These are phyloP conservation scores for Mycena olivaceomarginata DNA, from an alignment of 768 basidiomycete species.

Conservation along the genomic window DNA sequence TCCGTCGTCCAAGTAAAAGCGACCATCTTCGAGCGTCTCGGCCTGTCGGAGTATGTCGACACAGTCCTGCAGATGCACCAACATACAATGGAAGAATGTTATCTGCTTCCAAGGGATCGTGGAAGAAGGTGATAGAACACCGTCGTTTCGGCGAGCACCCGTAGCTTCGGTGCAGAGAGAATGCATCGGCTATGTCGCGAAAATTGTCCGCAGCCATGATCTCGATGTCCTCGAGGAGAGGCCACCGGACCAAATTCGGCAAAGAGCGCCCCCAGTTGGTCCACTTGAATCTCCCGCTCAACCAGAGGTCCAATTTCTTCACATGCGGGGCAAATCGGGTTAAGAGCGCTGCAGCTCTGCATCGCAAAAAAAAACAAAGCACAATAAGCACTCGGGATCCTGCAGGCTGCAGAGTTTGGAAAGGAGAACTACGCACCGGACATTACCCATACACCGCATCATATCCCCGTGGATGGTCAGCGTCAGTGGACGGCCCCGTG, in stretches of 20 bases:
- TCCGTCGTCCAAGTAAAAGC: neutral
- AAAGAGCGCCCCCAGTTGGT: neutral
- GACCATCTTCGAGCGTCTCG: neutral
- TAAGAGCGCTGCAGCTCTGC: neutral
- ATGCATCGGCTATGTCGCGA: neutral
- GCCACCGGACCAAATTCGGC: neutral
- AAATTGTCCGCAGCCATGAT: neutral
- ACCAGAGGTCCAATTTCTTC: neutral
- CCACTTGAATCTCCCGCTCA: neutral
- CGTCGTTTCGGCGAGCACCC: neutral
- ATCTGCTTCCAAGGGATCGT: neutral
- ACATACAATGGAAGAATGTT: neutral
- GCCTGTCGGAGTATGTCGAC: neutral
- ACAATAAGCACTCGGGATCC: neutral
- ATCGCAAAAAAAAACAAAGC: neutral
- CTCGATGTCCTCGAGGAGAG: neutral
- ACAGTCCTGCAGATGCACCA: neutral
- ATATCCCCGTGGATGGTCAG: constrained; percentile 2
- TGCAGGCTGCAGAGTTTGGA: neutral
- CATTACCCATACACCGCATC: neutral
- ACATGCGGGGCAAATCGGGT: neutral
- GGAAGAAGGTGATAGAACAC: neutral
- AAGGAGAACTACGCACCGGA: neutral
- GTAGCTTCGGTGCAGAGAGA: constrained; percentile 1
- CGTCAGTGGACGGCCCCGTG: neutral